Evolutionary conservation across 441 rosid species (phyloP).

Genomic region (Corymbia calophylla): DNA sequence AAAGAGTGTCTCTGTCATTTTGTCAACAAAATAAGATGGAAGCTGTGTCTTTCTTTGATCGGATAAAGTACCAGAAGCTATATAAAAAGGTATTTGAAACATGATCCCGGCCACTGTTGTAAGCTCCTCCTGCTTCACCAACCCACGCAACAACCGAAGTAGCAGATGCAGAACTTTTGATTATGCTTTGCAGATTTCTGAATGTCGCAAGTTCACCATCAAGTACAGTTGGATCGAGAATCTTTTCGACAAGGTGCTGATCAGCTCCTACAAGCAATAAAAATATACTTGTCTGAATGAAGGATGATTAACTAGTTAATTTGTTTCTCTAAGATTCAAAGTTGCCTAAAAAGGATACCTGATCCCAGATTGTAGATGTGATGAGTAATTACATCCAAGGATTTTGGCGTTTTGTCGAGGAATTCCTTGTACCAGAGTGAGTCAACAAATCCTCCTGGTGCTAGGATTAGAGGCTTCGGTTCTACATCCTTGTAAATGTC

Average conservation of each 20-base stretch:
- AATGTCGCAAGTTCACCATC: constrained; percentile 54
- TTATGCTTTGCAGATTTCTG: constrained; percentile 33
- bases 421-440: constrained; percentile 61
- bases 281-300: not conserved
- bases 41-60: not conserved
- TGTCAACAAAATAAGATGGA: not conserved
- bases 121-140: constrained; percentile 97
- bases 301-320: not conserved
- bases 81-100: constrained; percentile 85
- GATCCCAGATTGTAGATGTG: constrained; percentile 98
- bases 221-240: constrained; percentile 66
- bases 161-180: constrained; percentile 44
- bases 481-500: constrained; percentile 34
- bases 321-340: not conserved
- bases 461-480: constrained; percentile 58
- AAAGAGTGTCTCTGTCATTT: not conserved
- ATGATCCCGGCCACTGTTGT: constrained; percentile 76
- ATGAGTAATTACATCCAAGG: constrained; percentile 58
- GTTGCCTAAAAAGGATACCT: constrained; percentile 31
- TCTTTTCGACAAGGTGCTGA: constrained; percentile 63
- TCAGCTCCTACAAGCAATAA: constrained; percentile 53
- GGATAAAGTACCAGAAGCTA: constrained; percentile 72
- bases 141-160: constrained; percentile 78
- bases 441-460: constrained; percentile 92
- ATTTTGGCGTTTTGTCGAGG: constrained; percentile 32